Evolutionary conservation across 306 rosid genomes (phyloP).

Genomic region (Sphenostylis stenocarpa): DNA sequence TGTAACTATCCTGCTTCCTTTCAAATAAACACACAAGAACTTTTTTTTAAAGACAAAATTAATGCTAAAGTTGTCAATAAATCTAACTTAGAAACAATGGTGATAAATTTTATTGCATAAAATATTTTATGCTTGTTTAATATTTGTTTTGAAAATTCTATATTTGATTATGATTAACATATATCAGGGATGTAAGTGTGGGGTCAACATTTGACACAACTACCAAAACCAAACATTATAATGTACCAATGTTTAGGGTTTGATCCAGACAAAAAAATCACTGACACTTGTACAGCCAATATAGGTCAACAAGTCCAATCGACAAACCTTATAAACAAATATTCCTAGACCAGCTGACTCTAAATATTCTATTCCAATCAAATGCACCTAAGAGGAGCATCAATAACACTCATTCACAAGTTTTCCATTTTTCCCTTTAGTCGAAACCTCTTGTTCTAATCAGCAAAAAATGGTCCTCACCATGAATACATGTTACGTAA

Average conservation of each 20-base stretch:
- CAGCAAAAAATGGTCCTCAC: neutral
- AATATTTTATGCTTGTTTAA: neutral
- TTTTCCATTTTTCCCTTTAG: neutral
- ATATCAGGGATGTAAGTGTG: neutral
- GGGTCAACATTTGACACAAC: neutral
- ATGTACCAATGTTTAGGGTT: neutral
- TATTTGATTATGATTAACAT: neutral
- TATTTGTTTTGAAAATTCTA: neutral
- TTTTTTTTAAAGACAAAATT: neutral
- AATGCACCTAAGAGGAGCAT: constrained; percentile 9
- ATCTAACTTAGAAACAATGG: neutral
- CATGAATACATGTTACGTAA: neutral
- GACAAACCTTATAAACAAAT: neutral
- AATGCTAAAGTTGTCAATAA: neutral
- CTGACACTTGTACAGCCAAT: neutral
- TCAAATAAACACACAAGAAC: neutral
- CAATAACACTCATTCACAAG: neutral
- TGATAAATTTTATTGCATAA: neutral
- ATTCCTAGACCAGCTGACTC: neutral
- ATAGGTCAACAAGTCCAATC: neutral
- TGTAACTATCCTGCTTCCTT: constrained; percentile 8
- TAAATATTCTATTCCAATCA: neutral
- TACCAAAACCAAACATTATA: neutral
- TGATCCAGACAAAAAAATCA: neutral
- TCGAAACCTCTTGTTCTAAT: neutral